Evolutionary conservation across 106 monocot species (phyloP), one percentile per base, ranked within the genome.

Genomic region (Xerophyta viscosa): DNA sequence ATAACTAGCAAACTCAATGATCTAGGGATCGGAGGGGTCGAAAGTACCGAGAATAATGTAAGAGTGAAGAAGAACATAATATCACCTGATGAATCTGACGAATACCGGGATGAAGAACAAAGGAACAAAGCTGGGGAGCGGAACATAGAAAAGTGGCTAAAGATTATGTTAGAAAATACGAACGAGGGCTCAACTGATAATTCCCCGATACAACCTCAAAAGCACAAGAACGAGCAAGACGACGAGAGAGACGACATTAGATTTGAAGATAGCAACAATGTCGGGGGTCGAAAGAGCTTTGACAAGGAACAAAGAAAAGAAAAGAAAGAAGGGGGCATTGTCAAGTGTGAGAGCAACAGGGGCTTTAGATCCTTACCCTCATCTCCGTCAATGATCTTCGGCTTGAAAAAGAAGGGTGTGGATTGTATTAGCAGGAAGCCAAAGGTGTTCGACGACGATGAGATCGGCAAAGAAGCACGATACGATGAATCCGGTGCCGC

Each of bases 121-220:
- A 63, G 41, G 24, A 71, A 71, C 20, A 61, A 71, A 42, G 19
- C 51, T 23, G 88, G 94, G 27, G 88, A 75, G 67, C 75, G 39
- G 31, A 94, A 84, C 56, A 52, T 85, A 28, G 88, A 94, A 31
- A 81, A 71, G 43, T 88, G 94, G 94, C 77, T 81, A 31, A 62
- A 82, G 26, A 47, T 73, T 14, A 60, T 84, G 44, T 50, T 84
- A 21, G 63, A 85, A 18, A 73, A 84, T 18, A 55, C 70, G 8
- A 25, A 71, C 33, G 72, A 78, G 12, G 59, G 39, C 6, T 26
- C 29, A 0, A 57, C 62, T 3, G 12, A 13, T 2, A 36, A 53
- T 2, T 46, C 66, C 15, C 48, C 50, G 27, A 42, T 29, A 8
- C 3, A 18, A 21, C 14, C 25, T 48, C 11, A 9, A 11, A 39